A percentile compares a stretch with the other conserved stretches of the same genome.
Conservation (phyloP, 2,329 filamentous ascomycete species). For the Pyrenophora teres region DNA sequence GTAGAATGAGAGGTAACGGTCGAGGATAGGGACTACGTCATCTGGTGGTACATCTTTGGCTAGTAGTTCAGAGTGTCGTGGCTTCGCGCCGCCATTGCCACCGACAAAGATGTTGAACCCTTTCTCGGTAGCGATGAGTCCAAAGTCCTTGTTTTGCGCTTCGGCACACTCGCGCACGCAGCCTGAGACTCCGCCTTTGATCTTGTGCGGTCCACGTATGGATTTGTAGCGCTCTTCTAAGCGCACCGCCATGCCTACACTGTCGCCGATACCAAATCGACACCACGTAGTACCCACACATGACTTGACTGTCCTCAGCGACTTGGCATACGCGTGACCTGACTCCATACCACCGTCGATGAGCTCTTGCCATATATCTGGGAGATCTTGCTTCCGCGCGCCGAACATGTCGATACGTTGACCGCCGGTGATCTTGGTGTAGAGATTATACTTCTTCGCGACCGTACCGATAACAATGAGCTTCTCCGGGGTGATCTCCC, state of each 20-base stretch:
- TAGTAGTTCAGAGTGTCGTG: slow-evolving; percentile 78
- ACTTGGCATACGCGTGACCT: slow-evolving; percentile 89
- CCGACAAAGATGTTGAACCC: slow-evolving; percentile 92
- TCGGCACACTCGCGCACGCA: slow-evolving; percentile 94
- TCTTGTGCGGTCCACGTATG: slow-evolving; percentile 85
- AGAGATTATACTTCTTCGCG: slow-evolving; percentile 80
- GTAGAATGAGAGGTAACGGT: slow-evolving; percentile 91
- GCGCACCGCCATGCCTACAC: slow-evolving; percentile 86
- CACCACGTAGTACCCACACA: slow-evolving; percentile 94
- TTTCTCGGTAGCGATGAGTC: slow-evolving; percentile 88
- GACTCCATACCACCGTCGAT: slow-evolving; percentile 87
- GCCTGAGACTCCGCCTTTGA: slow-evolving; percentile 87
- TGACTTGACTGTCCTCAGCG: slow-evolving; percentile 85
- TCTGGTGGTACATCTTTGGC: slow-evolving; percentile 84
- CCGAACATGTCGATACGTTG: slow-evolving; percentile 95
- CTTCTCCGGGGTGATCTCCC: slow-evolving; percentile 86
- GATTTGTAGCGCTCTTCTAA: slow-evolving; percentile 92
- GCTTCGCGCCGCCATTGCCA: slow-evolving; percentile 87
- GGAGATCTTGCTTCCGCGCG: slow-evolving; percentile 82
- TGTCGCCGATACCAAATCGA: slow-evolving; percentile 84
- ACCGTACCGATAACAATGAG: slow-evolving; percentile 83
- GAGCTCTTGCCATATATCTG: slow-evolving; percentile 79
- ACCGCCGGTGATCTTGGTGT: slow-evolving; percentile 90
- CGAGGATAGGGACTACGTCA: slow-evolving; percentile 80
- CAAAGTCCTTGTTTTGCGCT: slow-evolving; percentile 92